Base-by-base conservation (phyloP, 768 basidiomycete species). In the Phylloporus arenicola region DNA sequence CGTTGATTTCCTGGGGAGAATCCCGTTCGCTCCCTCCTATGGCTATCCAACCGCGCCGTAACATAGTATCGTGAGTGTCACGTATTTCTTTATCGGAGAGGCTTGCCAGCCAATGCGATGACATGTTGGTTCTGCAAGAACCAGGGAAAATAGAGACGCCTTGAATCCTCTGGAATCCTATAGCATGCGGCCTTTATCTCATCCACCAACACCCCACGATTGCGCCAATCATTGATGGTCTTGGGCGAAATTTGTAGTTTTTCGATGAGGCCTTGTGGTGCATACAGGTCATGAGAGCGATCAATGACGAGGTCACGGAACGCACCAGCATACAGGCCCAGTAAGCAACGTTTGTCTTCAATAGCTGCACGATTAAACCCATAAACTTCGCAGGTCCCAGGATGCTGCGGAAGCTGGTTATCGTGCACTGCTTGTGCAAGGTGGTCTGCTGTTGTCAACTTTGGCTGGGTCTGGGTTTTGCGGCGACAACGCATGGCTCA, bases 101-200 rank as follows among this genome's bases (percentile, higher is more conserved):
- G 24, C 9, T 35, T 16, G 11, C 39, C 34, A 24, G 68, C 60
- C 30, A 16, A 11, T 20, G 40, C 27, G n/a, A 73, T 31, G 11
- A 72, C 43, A 35, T 63, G 52, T 42, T 67, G 60, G 51, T 74
- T 65, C 29, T 67, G 25, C 31, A 70, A 54, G 47, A 73, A 70
- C 72, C 72, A 71, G 1, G 63, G 39, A 45, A 69, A 72, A 54
- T 67, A 69, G 7, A 17, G 48, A 12, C 67, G 70, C 46, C 65
- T 57, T n/a, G 9, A 10, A 19, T 22, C 4, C n/a, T 45, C 31
- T 3, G 70, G 69, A 7, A 68, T 5, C 10, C 43, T 40, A 31
- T 67, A 56, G 50, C 53, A 72, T 1, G 56, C 43, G 1, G 48
- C 58, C 30, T 63, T 70, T 43, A 73, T 72, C 42, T 71, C 67